Percentiles rank a stretch among this genome's conserved stretches.
Evolutionary conservation across 169 alveolate genomes (phyloP).

Genomic region (Plasmodium vivax): DNA sequence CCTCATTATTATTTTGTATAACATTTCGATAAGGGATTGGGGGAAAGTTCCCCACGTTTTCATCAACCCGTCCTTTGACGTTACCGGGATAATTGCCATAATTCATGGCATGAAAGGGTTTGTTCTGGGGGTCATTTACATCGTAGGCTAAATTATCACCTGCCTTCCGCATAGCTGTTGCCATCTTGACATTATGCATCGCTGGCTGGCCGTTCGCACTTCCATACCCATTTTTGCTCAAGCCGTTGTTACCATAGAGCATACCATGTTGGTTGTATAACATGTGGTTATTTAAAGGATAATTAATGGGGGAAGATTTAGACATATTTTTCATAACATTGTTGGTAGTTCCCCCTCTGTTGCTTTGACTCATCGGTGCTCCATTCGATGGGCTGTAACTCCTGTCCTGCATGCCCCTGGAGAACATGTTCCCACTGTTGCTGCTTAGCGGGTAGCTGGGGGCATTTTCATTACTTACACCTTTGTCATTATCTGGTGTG

Average conservation of each 20-base stretch:
- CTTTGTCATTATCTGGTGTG: neutral
- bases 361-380: neutral
- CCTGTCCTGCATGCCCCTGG: neutral
- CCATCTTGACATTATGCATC: neutral
- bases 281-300: neutral
- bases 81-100: neutral
- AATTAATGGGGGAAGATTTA: conserved; percentile 3
- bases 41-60: neutral
- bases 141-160: neutral
- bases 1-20: neutral
- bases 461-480: conserved; percentile 3
- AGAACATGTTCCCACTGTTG: neutral
- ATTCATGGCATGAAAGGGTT: neutral
- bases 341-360: neutral
- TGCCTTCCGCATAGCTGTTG: neutral
- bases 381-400: neutral
- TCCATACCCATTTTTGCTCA: neutral
- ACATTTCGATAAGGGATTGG: neutral
- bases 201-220: neutral
- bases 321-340: conserved; percentile 2
- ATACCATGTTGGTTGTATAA: neutral
- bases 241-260: neutral
- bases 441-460: neutral
- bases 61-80: conserved; percentile 6
- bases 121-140: neutral